phyloP scores from a whole-genome alignment of 208 protist species.

The Trypanosoma boissoni region DNA sequence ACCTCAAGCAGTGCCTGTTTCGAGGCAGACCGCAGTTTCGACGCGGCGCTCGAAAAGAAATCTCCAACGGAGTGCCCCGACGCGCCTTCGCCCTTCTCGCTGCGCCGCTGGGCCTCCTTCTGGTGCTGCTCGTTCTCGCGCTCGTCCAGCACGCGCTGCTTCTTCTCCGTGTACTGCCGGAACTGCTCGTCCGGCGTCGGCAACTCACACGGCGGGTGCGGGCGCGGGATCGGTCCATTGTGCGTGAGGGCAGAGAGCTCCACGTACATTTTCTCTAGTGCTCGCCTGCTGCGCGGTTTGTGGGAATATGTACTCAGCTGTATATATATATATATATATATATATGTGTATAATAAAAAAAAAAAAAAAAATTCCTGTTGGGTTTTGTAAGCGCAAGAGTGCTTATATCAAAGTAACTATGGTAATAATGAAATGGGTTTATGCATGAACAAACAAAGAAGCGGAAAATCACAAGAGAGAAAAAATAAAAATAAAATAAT shows the following conservation, averaged over 20 bases:
- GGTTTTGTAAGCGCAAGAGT: background rate
- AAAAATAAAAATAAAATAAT: background rate
- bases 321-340: conserved; percentile 1
- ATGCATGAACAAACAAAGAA: conserved; percentile 6
- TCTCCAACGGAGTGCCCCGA: background rate
- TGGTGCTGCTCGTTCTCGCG: conserved; percentile 24
- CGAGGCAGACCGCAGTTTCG: conserved; percentile 27
- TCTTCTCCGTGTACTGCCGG: conserved; percentile 27
- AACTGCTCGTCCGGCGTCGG: conserved; percentile 76
- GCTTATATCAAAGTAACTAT: background rate
- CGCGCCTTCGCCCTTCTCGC: background rate
- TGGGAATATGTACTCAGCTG: background rate
- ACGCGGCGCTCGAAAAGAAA: conserved; percentile 20
- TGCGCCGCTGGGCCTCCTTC: conserved; percentile 3
- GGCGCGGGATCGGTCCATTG: conserved; percentile 49
- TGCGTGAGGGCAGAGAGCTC: conserved; percentile 44
- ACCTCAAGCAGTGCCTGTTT: conserved; percentile 38
- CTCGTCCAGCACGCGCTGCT: conserved; percentile 29
- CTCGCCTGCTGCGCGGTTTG: background rate
- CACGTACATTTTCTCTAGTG: conserved; percentile 22
- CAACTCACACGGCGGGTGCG: conserved; percentile 48
- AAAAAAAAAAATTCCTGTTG: conserved; percentile 9
- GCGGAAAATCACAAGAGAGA: conserved; percentile 1
- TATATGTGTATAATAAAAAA: background rate
- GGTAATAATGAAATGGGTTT: too few relatives aligned